These are phyloP conservation scores for Lachancea cidri DNA, from an alignment of 805 yeast genomes.

Conservation along the genomic window DNA sequence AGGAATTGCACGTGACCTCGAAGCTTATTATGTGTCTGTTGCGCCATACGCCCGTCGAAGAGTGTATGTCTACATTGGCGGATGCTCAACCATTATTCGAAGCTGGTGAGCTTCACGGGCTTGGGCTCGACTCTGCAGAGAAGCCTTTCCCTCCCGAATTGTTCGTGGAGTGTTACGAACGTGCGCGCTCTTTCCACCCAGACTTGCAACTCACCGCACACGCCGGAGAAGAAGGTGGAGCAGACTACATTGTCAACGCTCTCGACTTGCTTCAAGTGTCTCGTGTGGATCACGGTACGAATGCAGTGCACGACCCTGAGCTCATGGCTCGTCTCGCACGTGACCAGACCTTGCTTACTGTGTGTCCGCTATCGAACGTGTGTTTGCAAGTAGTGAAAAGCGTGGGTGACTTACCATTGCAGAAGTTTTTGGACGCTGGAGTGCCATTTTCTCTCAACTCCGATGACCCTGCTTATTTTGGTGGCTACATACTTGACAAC, in stretches of 20 bases:
- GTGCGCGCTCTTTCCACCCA: slow-evolving; percentile 44
- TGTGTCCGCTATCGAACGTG: slow-evolving; percentile 77
- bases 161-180: slow-evolving; percentile 57
- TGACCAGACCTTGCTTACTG: slow-evolving; percentile 52
- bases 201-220: slow-evolving; percentile 70
- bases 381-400: slow-evolving; percentile 68
- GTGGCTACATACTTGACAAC: slow-evolving; percentile 78
- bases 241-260: slow-evolving; percentile 56
- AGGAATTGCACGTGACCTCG: slow-evolving; percentile 56
- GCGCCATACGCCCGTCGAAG: slow-evolving; percentile 63
- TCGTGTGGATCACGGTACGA: slow-evolving; percentile 79
- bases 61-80: slow-evolving; percentile 54
- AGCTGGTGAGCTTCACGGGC: slow-evolving; percentile 60
- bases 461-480: slow-evolving; percentile 80
- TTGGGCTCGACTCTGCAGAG: slow-evolving; percentile 82
- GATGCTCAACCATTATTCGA: slow-evolving; percentile 47
- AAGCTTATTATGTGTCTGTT: slow-evolving; percentile 77
- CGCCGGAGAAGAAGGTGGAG: slow-evolving; percentile 87
- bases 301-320: slow-evolving; percentile 49
- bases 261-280: slow-evolving; percentile 55
- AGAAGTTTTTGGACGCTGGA: slow-evolving; percentile 50
- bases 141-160: slow-evolving; percentile 70
- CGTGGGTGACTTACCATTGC: slow-evolving; percentile 62
- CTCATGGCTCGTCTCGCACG: slow-evolving; percentile 54
- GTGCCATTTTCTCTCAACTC: slow-evolving; percentile 74